Evolutionary conservation across 345 rosid species (phyloP), one percentile per base, ranked within the genome.

Genomic region (Tarenaya hassleriana): DNA sequence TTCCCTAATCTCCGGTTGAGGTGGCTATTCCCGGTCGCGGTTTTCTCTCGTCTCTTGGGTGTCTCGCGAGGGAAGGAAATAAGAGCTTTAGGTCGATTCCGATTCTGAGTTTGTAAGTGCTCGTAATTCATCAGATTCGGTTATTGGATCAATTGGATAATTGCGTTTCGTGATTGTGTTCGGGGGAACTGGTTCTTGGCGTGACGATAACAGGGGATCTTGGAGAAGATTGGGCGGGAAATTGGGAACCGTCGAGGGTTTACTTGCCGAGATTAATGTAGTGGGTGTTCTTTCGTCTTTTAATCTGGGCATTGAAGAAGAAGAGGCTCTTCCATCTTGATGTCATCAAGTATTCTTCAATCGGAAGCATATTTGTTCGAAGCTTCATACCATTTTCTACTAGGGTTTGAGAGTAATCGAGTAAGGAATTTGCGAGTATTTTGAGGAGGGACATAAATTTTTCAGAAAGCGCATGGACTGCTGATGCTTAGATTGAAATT

Each of bases 111-210:
- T 24, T 24, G 56, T 54, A 53, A 53, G 67, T 41, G 7, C 24
- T 32, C 32, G 33, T 9, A 39, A 58, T 47, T 39, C 63, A 6
- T 33, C 15, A 8, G 42, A 38, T 46, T 48, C 16, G 45, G 8
- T 41, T 13, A 3, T 48, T 20, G 46, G 46, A 34, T 56, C 49
- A 51, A 56, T 34, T 64, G 34, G 21, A 45, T 21, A 32, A 55
- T 29, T 55, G 38, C 34, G 38, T 38, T 16, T 19, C 24, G 55
- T 47, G 62, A 33, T 34, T 47, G 15, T 33, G 21, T 18, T 37
- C 51, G 40, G 39, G 39, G 47, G 32, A 19, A 47, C 43, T 62
- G 7, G 41, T n/a, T 54, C 1, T 21, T 24, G 58, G 5, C 13
- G 32, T 34, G 51, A 42, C 4, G 15, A 24, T 38, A 35, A 61